These are phyloP conservation scores for Areca catechu DNA, from an alignment of 176 grass and related monocot genomes.

Conservation along the genomic window DNA sequence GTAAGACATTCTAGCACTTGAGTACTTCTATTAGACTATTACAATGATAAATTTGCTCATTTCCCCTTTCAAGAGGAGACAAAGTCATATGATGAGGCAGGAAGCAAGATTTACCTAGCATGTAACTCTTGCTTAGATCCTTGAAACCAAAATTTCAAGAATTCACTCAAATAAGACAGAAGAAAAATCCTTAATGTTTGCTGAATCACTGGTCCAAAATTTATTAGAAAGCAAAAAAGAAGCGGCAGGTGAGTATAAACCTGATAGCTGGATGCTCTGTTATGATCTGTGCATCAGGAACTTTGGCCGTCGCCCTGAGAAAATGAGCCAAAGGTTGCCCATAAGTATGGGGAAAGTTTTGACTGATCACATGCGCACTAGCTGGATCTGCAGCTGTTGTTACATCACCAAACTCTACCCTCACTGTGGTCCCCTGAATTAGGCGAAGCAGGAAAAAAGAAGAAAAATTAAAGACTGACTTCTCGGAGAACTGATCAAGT, in stretches of 20 bases:
- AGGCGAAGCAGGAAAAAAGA: slow-evolving; percentile 3
- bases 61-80: too few species aligned
- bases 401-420: slow-evolving; percentile 77
- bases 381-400: slow-evolving; percentile 75
- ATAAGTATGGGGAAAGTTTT: slow-evolving; percentile 72
- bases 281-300: slow-evolving; percentile 77
- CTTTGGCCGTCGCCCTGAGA: slow-evolving; percentile 63
- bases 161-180: too few species aligned
- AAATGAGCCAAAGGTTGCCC: slow-evolving; percentile 84
- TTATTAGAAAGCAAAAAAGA: neutral
- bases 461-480: neutral
- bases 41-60: too few species aligned
- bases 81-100: too few species aligned
- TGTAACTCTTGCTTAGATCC: too few species aligned
- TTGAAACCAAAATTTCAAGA: too few species aligned
- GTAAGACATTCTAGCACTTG: too few species aligned
- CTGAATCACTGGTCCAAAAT: neutral
- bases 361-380: slow-evolving; percentile 85
- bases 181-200: too few species aligned
- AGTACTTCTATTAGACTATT: too few species aligned
- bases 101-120: too few species aligned
- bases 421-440: slow-evolving; percentile 83
- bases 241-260: slow-evolving; percentile 17
- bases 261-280: slow-evolving; percentile 60
- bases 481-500: too few species aligned